Base-by-base conservation (phyloP, 768 basidiomycete genomes). In the Tylopilus felleus region DNA sequence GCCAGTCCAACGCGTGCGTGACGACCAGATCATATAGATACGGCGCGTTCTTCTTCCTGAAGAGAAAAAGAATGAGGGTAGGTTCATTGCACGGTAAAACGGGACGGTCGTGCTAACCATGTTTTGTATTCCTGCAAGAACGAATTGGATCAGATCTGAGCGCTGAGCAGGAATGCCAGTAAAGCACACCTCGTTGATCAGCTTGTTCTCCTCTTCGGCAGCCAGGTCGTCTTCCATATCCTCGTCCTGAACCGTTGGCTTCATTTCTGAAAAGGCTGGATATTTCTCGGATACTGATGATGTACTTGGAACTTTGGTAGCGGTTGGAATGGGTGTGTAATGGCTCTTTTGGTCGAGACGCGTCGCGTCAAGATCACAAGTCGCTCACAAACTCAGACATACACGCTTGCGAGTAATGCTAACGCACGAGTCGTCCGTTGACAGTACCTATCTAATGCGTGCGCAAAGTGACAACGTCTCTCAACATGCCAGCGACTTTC, bases 1-100 rank as follows among this genome's bases (percentile, higher is more conserved):
- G 97, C 97, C 97, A 99, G 72, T 97, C 93, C 47, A 98, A 79
- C 29, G 96, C 96, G 69, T 98, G 96, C 1, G 96, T 98, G 64
- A 99, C 88, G 60, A 99, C 92, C 22, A 96, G 80, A 72, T 99
- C 97, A 71, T 99, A 99, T 14, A 98, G 83, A 74, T 96, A 98
- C 13, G 95, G 96, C 49, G 95, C 93, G 73, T 95, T 96, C 76
- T 93, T 93, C 79, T 93, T 93, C 90, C 90, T 93, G 69, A 46
- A 47, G 40, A 55, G 45, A 27, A 29, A 19, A 25, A 22, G 33
- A 7, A 23, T 33, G 28, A 19, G 31, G 42, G 52, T 54, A n/a
- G 54, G 28, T 35, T 4, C 28, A 31, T 12, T 45, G 35, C 1
- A 33, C 16, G 42, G 39, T 9, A 19, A 39, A 36, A 43, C 12